Conservation (phyloP, 1,284 basidiomycete species). For the Takashimella tepidaria region DNA sequence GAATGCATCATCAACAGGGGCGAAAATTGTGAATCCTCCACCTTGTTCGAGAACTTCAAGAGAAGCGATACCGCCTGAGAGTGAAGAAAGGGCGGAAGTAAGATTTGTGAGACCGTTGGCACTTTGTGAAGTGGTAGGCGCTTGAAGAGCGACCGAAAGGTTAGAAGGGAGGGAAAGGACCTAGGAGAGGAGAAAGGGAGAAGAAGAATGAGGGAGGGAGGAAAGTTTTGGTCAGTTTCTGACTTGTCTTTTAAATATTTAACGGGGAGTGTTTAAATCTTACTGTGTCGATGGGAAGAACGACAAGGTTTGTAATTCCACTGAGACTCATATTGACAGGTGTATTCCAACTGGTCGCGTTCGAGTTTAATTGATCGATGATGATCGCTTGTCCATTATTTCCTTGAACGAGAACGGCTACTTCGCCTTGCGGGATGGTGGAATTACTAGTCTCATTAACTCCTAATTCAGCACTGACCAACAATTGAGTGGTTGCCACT, state of each 20-base stretch:
- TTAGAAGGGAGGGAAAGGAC: constrained; percentile 26
- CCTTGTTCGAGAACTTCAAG: constrained; percentile 19
- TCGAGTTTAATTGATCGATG: constrained; percentile 17
- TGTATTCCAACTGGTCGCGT: constrained; percentile 26
- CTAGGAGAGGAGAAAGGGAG: constrained; percentile 7
- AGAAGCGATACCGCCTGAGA: constrained; percentile 8
- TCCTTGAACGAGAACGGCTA: constrained; percentile 21
- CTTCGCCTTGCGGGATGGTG: constrained; percentile 4
- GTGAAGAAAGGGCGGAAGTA: constrained; percentile 14
- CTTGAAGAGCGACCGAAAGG: constrained; percentile 18
- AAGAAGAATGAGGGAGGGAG: neutral
- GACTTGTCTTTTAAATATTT: no score
- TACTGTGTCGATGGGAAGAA: constrained; percentile 35
- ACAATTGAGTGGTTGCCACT: constrained; percentile 1
- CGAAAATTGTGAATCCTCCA: constrained; percentile 41
- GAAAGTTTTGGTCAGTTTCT: no score
- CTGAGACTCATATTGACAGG: constrained; percentile 12
- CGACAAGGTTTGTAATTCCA: constrained; percentile 18
- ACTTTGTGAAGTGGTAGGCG: constrained; percentile 11
- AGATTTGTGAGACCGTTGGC: constrained; percentile 24
- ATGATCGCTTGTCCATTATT: constrained; percentile 18
- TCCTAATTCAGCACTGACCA: neutral
- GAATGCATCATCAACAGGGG: constrained; percentile 34
- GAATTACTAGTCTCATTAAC: no score
- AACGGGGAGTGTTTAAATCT: constrained; percentile 9